phyloP scores from a whole-genome alignment of 2,329 filamentous ascomycete species.

The Monascus ruber region DNA sequence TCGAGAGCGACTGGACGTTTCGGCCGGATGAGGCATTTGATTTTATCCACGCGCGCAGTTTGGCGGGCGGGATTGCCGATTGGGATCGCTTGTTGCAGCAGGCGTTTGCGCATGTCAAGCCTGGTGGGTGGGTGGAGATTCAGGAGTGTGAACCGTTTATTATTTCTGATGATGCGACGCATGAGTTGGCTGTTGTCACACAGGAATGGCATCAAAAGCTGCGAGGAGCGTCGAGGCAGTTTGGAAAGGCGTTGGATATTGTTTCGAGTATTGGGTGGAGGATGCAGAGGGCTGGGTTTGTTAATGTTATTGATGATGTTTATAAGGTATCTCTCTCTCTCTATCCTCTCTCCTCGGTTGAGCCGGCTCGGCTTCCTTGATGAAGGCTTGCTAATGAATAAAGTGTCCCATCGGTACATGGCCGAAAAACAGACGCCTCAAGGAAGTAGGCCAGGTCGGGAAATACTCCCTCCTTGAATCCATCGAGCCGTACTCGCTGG shows the following conservation, averaged over 20 bases:
- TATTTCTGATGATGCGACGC: constrained; percentile 22
- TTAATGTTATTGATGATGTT: constrained; percentile 21
- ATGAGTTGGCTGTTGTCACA: constrained; percentile 11
- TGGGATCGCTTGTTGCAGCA: constrained; percentile 20
- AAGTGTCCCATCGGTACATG: constrained; percentile 24
- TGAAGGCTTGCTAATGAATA: background rate
- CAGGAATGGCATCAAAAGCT: constrained; percentile 20
- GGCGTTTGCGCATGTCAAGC: constrained; percentile 20
- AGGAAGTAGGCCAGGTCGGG: constrained; percentile 24
- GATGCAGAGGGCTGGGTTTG: constrained; percentile 22
- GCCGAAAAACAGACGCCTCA: constrained; percentile 21
- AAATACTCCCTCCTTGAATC: constrained; percentile 19
- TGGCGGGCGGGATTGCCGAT: constrained; percentile 27
- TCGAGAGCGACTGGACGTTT: constrained; percentile 30
- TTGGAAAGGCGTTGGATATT: constrained; percentile 26
- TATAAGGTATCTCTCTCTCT: constrained; percentile 18
- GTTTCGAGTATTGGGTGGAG: constrained; percentile 16
- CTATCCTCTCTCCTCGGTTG: constrained; percentile 1
- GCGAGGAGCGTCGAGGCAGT: constrained; percentile 17
- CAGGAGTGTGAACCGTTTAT: constrained; percentile 21
- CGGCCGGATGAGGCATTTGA: constrained; percentile 27
- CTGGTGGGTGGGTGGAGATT: constrained; percentile 26
- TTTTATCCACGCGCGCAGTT: constrained; percentile 26
- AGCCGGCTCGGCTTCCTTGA: background rate
- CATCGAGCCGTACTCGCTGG: constrained; percentile 28